These are phyloP conservation scores for Coffea canephora DNA, from an alignment of 257 asterid genomes.

Conservation along the genomic window DNA sequence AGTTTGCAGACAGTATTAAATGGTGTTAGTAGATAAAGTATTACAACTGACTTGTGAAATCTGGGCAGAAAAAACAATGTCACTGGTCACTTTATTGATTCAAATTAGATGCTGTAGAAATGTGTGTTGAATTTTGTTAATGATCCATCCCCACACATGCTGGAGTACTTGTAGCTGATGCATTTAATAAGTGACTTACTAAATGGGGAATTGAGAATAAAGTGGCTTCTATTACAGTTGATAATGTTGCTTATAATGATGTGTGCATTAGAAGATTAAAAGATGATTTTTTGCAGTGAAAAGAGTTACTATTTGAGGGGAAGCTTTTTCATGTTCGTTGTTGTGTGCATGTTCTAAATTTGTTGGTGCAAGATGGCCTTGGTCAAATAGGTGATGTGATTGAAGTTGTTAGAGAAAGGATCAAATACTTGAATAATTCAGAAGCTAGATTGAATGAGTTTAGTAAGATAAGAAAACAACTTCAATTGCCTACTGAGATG, in stretches of 20 bases:
- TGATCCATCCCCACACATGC: background rate
- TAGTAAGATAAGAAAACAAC: background rate
- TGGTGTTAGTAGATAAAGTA: background rate
- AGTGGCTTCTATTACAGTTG: background rate
- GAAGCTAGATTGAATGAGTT: no score
- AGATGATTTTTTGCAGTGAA: no score
- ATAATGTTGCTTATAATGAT: background rate
- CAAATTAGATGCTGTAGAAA: background rate
- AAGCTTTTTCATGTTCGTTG: background rate
- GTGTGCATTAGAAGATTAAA: no score
- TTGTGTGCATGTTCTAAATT: conserved; percentile 1
- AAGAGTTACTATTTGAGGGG: no score
- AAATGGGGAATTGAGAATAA: conserved; percentile 13
- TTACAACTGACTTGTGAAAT: conserved; percentile 2
- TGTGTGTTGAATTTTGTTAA: conserved; percentile 2
- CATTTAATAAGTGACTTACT: background rate
- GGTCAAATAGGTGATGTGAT: background rate
- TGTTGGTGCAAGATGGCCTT: conserved; percentile 5
- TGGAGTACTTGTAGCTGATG: background rate
- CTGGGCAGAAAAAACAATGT: background rate
- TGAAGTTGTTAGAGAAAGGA: background rate
- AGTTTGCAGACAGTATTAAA: background rate
- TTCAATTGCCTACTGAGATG: background rate
- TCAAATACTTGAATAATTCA: no score
- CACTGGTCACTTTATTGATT: conserved; percentile 2